A percentile compares a stretch with the other conserved stretches of the same genome.
phyloP scores from a whole-genome alignment of 306 rosid genomes.

The Carpinus fangiana region DNA sequence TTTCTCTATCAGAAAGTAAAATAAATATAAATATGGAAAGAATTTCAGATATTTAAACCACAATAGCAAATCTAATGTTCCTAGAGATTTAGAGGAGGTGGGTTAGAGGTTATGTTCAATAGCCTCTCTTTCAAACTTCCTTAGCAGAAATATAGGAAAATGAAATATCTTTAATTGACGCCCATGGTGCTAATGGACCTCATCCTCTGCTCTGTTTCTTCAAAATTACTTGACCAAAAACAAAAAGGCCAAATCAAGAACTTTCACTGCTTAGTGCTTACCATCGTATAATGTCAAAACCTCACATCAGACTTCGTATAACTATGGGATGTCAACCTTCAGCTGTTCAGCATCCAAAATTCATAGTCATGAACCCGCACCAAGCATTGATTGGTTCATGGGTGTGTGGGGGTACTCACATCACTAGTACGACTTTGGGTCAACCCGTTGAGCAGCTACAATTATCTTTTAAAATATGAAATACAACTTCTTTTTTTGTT shows the following conservation, averaged over 20 bases:
- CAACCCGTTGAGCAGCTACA: background rate
- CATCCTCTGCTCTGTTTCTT: background rate
- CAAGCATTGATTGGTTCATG: background rate
- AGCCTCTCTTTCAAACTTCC: background rate
- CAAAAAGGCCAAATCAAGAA: background rate
- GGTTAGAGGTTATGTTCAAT: background rate
- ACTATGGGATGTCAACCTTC: background rate
- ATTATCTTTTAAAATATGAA: background rate
- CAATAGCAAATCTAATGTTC: no score
- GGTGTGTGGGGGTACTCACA: background rate
- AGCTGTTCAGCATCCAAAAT: background rate
- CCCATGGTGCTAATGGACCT: background rate
- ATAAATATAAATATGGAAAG: slow-evolving; percentile 4
- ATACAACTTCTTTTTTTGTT: background rate
- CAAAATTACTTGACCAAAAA: background rate
- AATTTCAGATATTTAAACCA: background rate
- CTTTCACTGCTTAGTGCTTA: background rate
- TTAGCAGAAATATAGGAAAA: background rate
- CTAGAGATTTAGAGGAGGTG: background rate
- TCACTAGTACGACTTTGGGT: background rate
- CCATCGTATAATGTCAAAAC: background rate
- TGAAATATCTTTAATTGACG: background rate
- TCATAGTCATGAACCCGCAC: background rate
- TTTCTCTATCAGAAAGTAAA: background rate
- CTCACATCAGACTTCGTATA: background rate